phyloP scores from a whole-genome alignment of 1,284 basidiomycete genomes.

The Rhodofomes roseus region DNA sequence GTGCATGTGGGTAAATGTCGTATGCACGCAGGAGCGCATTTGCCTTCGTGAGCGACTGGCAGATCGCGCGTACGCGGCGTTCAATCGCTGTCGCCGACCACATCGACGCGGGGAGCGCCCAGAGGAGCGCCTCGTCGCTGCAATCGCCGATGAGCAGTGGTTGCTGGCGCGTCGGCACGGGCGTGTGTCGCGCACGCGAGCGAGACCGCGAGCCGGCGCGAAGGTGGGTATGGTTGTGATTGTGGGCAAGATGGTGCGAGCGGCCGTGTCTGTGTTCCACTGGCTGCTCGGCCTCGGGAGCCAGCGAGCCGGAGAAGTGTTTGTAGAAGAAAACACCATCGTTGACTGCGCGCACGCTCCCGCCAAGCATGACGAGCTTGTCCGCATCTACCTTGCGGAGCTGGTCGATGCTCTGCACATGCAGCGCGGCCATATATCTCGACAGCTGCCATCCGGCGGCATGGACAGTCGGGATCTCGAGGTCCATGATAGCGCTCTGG shows the following conservation, averaged over 20 bases:
- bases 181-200: conserved; percentile 11
- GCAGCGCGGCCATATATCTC: conserved; percentile 52
- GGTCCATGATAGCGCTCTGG: conserved; percentile 62
- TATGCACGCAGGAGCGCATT: conserved; percentile 61
- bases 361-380: conserved; percentile 47
- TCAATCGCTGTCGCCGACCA: conserved; percentile 61
- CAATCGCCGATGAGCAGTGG: conserved; percentile 74
- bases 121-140: conserved; percentile 58
- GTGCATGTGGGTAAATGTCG: conserved; percentile 58
- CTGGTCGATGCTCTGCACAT: conserved; percentile 51
- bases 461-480: conserved; percentile 52
- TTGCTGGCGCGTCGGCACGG: conserved; percentile 37
- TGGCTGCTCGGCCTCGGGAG: conserved; percentile 29
- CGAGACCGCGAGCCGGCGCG: conserved; percentile 25
- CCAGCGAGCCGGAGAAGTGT: conserved; percentile 51
- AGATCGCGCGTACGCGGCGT: conserved; percentile 66
- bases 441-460: conserved; percentile 65
- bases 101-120: conserved; percentile 51
- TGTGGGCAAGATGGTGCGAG: conserved; percentile 22
- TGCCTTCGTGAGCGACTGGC: conserved; percentile 61
- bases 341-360: conserved; percentile 54
- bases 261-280: conserved; percentile 28
- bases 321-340: conserved; percentile 63
- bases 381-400: conserved; percentile 54
- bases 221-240: conserved; percentile 19